Conservation (phyloP, 2,329 filamentous ascomycete genomes). For the Alternaria panax region DNA sequence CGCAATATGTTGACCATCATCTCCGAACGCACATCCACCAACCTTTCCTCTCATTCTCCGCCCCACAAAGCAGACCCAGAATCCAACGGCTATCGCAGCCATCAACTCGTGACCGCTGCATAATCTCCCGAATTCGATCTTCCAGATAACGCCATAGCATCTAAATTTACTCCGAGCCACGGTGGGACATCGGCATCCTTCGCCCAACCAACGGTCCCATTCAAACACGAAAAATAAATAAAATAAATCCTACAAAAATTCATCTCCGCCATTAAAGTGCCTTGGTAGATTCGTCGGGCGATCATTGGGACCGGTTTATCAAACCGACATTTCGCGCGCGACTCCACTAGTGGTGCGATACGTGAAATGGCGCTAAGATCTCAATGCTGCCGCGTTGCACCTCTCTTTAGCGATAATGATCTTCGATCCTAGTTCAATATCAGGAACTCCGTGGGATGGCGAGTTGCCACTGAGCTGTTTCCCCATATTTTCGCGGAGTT, state of each 20-base stretch:
- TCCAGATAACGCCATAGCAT: not conserved
- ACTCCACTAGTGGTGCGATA: not conserved
- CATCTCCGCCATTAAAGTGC: not conserved
- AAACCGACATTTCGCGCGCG: not conserved
- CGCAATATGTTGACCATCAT: not conserved
- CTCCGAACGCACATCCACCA: not conserved
- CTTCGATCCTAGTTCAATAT: not conserved
- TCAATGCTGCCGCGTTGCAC: not conserved
- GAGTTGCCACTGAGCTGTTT: not conserved
- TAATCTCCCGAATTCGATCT: not conserved
- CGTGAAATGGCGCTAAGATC: slow-evolving; percentile 1
- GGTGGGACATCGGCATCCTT: not conserved
- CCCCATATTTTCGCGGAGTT: slow-evolving; percentile 2
- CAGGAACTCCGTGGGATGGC: not conserved
- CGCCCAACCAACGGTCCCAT: not conserved
- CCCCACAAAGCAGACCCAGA: not conserved
- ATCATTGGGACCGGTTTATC: not conserved
- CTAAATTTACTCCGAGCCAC: not conserved
- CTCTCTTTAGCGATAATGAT: slow-evolving; percentile 1
- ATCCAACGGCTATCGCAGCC: slow-evolving; percentile 1
- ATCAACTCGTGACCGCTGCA: not conserved
- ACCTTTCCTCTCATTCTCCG: not conserved
- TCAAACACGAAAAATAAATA: not conserved
- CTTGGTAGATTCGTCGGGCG: not conserved
- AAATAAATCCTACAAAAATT: not conserved